These are phyloP conservation scores for Metschnikowia similis DNA, from an alignment of 805 yeast genomes.

Conservation along the genomic window DNA sequence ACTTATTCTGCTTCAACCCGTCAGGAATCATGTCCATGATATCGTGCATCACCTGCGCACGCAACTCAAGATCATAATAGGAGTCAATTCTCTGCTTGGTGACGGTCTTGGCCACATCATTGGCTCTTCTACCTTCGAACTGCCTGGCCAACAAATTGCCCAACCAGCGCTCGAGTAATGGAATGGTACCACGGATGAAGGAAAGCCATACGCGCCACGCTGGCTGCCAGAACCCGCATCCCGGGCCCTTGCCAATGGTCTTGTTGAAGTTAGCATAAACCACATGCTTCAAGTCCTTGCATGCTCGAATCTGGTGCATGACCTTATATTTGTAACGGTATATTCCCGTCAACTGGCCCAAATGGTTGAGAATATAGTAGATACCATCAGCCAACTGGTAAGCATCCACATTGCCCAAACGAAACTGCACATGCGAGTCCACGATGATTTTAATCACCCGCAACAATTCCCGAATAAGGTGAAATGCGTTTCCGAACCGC, in stretches of 20 bases:
- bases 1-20: constrained; percentile 80
- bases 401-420: constrained; percentile 88
- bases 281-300: constrained; percentile 92
- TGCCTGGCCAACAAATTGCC: constrained; percentile 89
- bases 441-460: constrained; percentile 81
- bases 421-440: constrained; percentile 88
- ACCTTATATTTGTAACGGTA: constrained; percentile 95
- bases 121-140: constrained; percentile 91
- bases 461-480: constrained; percentile 82
- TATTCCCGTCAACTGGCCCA: constrained; percentile 95
- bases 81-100: constrained; percentile 96
- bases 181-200: constrained; percentile 87
- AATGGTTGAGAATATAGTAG: constrained; percentile 82
- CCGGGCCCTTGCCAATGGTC: constrained; percentile 95
- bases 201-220: constrained; percentile 97
- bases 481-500: constrained; percentile 95
- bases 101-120: constrained; percentile 87
- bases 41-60: constrained; percentile 94
- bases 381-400: constrained; percentile 94
- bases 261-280: constrained; percentile 81
- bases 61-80: constrained; percentile 84
- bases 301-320: constrained; percentile 96
- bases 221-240: constrained; percentile 99
- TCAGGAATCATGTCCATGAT: constrained; percentile 97
- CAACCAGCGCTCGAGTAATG: constrained; percentile 90